Conservation (phyloP, 2,329 filamentous ascomycete species). For the Fusarium xylarioides region DNA sequence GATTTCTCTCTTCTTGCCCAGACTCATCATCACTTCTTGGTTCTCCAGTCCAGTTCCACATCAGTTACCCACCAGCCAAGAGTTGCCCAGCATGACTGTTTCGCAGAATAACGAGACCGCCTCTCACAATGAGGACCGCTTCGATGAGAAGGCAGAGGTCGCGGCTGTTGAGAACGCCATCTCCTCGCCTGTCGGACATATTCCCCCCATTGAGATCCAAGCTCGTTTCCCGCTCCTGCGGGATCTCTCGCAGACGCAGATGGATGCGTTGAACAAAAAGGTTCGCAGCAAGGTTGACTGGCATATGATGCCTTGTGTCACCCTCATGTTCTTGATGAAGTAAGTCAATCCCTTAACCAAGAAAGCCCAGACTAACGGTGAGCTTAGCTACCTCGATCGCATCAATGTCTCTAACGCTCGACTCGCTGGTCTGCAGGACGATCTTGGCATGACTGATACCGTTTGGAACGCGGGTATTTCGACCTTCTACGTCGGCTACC, state of each 20-base stretch:
- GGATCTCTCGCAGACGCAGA: constrained; percentile 32
- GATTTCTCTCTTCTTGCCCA: background rate
- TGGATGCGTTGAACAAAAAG: constrained; percentile 40
- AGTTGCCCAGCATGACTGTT: constrained; percentile 5
- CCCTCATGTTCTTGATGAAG: constrained; percentile 25
- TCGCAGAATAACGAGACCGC: background rate
- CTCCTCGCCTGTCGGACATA: background rate
- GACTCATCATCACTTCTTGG: background rate
- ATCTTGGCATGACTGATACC: constrained; percentile 48
- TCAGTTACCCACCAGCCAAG: background rate
- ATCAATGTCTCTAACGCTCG: constrained; percentile 60
- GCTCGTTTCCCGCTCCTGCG: constrained; percentile 36
- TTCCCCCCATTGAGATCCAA: constrained; percentile 39
- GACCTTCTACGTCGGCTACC: constrained; percentile 58
- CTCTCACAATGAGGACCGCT: background rate
- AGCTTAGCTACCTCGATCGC: constrained; percentile 57
- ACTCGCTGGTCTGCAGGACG: constrained; percentile 50
- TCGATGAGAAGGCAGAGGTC: constrained; percentile 14
- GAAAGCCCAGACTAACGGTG: background rate
- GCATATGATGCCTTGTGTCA: constrained; percentile 37
- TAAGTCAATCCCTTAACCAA: background rate
- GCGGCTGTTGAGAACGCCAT: background rate
- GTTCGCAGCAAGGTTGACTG: constrained; percentile 46
- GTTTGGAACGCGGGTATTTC: constrained; percentile 54
- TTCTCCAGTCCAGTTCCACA: background rate